These are phyloP conservation scores for Bassia scoparia DNA, from an alignment of 148 eudicot species.

Conservation along the genomic window DNA sequence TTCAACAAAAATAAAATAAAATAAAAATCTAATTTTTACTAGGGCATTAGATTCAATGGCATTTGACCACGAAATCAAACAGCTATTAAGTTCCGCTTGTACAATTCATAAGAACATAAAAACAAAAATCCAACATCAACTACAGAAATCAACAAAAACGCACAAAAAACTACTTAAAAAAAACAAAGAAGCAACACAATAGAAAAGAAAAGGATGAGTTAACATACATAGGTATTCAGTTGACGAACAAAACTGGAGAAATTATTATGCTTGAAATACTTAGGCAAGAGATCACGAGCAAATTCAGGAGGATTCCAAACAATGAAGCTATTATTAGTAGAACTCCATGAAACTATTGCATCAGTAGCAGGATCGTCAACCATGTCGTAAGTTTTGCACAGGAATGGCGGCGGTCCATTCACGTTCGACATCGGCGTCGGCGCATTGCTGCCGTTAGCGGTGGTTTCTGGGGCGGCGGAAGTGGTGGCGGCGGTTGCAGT, in stretches of 20 bases:
- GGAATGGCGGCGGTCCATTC: conserved; percentile 65
- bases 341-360: conserved; percentile 72
- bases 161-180: neutral
- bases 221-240: conserved; percentile 72
- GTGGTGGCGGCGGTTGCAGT: conserved; percentile 1
- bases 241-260: conserved; percentile 91
- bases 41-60: neutral
- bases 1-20: too few relatives aligned
- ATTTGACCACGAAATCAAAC: neutral
- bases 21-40: too few relatives aligned
- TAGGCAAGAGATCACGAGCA: conserved; percentile 65
- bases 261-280: conserved; percentile 84
- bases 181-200: neutral
- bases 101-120: neutral
- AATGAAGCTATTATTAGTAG: conserved; percentile 68
- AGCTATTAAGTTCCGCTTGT: neutral
- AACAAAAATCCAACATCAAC: neutral
- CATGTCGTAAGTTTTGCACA: conserved; percentile 71
- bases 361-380: conserved; percentile 67
- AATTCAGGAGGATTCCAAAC: conserved; percentile 93
- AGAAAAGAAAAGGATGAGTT: neutral
- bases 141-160: neutral
- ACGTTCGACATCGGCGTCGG: conserved; percentile 43
- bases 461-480: neutral
- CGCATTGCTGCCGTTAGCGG: conserved; percentile 2